These are phyloP conservation scores for Phaffomyces antillensis DNA, from an alignment of 805 yeast genomes.

Conservation along the genomic window DNA sequence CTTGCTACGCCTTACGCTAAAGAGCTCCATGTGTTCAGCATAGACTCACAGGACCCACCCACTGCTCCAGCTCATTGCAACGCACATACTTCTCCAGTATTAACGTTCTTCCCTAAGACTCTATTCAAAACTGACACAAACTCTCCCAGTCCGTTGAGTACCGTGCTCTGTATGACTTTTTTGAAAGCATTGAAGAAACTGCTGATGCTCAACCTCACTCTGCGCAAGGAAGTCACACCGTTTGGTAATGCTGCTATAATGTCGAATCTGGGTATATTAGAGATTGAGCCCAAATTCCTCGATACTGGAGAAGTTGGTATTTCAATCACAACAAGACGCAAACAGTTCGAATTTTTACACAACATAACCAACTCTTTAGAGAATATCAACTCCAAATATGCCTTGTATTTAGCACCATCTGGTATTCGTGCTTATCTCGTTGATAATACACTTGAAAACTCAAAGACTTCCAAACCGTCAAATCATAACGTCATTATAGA, in stretches of 20 bases:
- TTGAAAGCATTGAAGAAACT: constrained; percentile 42
- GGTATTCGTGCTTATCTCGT: constrained; percentile 44
- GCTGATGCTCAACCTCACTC: constrained; percentile 27
- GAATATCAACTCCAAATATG: constrained; percentile 25
- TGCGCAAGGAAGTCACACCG: constrained; percentile 34
- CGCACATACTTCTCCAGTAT: constrained; percentile 5
- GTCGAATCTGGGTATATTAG: constrained; percentile 27
- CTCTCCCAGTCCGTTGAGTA: constrained; percentile 25
- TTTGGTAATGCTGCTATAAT: constrained; percentile 42
- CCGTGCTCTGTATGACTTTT: constrained; percentile 36
- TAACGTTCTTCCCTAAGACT: constrained; percentile 14
- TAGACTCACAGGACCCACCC: constrained; percentile 28
- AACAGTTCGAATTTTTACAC: constrained; percentile 27
- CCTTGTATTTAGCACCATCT: constrained; percentile 46
- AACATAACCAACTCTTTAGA: constrained; percentile 7
- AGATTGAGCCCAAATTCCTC: constrained; percentile 41
- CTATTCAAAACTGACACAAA: constrained; percentile 11
- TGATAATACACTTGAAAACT: constrained; percentile 27
- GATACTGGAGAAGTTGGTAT: constrained; percentile 37
- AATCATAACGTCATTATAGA: constrained; percentile 31
- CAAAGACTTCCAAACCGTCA: constrained; percentile 34
- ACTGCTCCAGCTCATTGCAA: constrained; percentile 22
- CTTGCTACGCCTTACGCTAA: constrained; percentile 33
- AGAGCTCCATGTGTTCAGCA: constrained; percentile 38
- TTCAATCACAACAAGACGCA: constrained; percentile 27